These are phyloP conservation scores for Piloderma croceum DNA, from an alignment of 768 basidiomycete genomes.

Conservation along the genomic window DNA sequence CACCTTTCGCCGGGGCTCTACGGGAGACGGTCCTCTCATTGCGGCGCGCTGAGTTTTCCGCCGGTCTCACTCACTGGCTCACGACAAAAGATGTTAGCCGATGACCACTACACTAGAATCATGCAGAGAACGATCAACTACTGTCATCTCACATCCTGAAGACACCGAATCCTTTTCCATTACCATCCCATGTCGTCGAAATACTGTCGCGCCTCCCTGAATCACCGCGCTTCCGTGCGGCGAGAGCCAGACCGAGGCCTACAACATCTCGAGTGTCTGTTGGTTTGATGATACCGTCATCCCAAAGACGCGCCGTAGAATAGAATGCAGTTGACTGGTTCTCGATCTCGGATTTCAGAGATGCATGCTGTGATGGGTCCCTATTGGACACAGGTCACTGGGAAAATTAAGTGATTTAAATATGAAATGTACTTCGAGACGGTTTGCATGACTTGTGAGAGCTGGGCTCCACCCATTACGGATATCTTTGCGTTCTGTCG, in stretches of 20 bases:
- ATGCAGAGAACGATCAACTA: too few species aligned
- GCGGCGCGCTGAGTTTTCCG: too few species aligned
- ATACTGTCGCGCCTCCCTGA: slow-evolving; percentile 10
- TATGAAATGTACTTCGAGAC: slow-evolving; percentile 64
- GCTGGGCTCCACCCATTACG: slow-evolving; percentile 92
- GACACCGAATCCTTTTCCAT: slow-evolving; percentile 72
- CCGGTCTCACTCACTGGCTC: too few species aligned
- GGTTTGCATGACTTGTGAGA: slow-evolving; percentile 87
- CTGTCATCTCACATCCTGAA: slow-evolving; percentile 83
- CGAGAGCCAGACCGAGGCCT: slow-evolving; percentile 82
- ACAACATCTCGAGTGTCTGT: slow-evolving; percentile 84
- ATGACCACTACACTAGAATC: too few species aligned
- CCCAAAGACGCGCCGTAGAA: slow-evolving; percentile 91
- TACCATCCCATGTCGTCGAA: slow-evolving; percentile 66
- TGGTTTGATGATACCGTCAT: slow-evolving; percentile 87
- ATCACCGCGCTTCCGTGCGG: slow-evolving; percentile 39
- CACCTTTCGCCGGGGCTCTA: too few species aligned
- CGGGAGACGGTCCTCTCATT: too few species aligned
- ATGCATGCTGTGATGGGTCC: slow-evolving; percentile 72
- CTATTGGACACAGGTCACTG: slow-evolving; percentile 30
- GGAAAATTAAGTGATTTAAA: not conserved
- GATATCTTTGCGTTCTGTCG: slow-evolving; percentile 82
- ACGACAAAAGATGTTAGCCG: too few species aligned
- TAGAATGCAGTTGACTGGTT: slow-evolving; percentile 82
- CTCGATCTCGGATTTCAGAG: slow-evolving; percentile 79